Evolutionary conservation across 2,329 filamentous ascomycete species (phyloP), one percentile per base, ranked within the genome.

Genomic region (Claviceps pazoutovae): DNA sequence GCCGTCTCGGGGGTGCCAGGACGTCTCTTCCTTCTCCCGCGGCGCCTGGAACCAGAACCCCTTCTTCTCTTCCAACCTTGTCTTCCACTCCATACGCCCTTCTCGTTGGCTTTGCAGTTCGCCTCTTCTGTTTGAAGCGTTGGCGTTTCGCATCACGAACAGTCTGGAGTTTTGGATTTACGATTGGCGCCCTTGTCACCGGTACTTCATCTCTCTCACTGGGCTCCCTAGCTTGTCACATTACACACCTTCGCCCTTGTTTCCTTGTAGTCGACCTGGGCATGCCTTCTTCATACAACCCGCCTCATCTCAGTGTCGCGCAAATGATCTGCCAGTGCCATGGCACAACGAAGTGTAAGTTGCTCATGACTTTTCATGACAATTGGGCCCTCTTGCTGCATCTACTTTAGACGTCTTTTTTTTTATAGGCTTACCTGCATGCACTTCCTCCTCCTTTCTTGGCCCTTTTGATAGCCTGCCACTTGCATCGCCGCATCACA

Each of bases 271-370:
- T 48, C 43, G 45, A 52, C 51, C 53, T 51, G 59, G 26, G 60
- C 59, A 62, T 62, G 60, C 60, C 58, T 62, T 57, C 54, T 61
- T 57, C 57, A 56, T 53, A 56, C 53, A 54, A 42, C 53, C 56
- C 56, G 60, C 61, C 57, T 64, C 61, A 62, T 62, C 62, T 64
- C 60, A 57, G 62, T 57, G 59, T 59, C 60, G 54, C 62, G 60
- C 61, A 62, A 64, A 62, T 68, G 64, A 60, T 62, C 58, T 60
- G 57, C 54, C 61, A 61, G 58, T 62, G 62, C 58, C 62, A 69
- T 69, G 67, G 67, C 66, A 57, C 67, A 68, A 59, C 64, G 65
- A 61, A 67, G 61, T 66, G 67, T 69, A 54, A 62, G 66, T 58
- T 17, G 16, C 53, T 19, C n/a, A n/a, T 14, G 30, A n/a, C 42